Base-by-base conservation (phyloP, 495 filamentous ascomycete genomes). In the Aspergillus indologenus region DNA sequence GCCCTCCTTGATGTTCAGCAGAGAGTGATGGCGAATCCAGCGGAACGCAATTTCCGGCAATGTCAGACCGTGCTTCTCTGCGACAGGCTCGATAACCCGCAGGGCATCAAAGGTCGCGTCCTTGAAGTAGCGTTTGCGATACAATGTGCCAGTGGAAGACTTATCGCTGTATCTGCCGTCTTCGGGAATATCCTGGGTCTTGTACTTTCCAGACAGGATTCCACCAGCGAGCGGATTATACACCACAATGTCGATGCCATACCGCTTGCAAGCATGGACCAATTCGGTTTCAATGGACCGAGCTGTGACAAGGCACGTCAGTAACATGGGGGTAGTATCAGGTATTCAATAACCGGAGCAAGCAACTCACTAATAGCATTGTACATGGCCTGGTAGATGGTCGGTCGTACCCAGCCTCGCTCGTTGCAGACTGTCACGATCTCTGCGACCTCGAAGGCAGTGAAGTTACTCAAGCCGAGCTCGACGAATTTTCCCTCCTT, bases 181-280 rank as follows among this genome's bases (percentile, higher is more conserved):
- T 0, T 70, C 67, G 5, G 90, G 89, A 0, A 87, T 72, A 67
- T 90, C 88, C 26, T 70, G 73, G 40, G 82, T 81, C 75, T 90
- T 92, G 76, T 91, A 92, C 67, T 94, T 94, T 54, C 92, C 90
- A 22, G 86, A 87, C 66, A 96, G 88, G 19, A 96, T 70, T 0
- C 92, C 92, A 5, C 91, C 92, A 11, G 90, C 90, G 52, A 90
- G 75, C 0, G 92, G 92, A 70, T 96, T 96, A 73, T 97, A 96
- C n/a, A 93, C 79, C 23, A 96, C 91, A 22, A 96, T 83, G 59
- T 94, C 89, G 24, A 97, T 77, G 0, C 90, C 89, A 66, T 93
- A 96, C 17, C 90, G 85, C n/a, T 85, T 82, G 64, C 90, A 96
- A 6, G 85, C 85, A 0, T 84, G 87, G 26, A 96, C 79, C 34